Percentiles rank a stretch among this genome's conserved stretches.
These are phyloP conservation scores for Claviceps sp. DNA, from an alignment of 2,329 filamentous ascomycete genomes.

Conservation along the genomic window DNA sequence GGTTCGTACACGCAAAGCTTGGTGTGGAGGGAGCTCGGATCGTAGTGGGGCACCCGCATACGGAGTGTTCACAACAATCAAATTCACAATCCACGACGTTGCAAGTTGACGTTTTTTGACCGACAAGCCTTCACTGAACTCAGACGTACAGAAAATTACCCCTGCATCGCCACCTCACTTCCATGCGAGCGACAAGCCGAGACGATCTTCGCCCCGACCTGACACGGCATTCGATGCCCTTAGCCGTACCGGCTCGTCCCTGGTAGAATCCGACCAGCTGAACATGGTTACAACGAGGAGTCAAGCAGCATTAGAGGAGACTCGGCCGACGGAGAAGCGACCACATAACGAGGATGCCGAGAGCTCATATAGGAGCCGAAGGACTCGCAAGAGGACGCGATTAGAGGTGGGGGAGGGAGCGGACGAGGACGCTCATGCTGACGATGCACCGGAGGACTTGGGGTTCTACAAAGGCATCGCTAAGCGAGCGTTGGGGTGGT, in stretches of 20 bases:
- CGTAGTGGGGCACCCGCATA: background rate
- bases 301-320: background rate
- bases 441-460: background rate
- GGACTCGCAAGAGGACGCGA: background rate
- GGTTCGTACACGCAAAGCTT: background rate
- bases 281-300: constrained; percentile 4
- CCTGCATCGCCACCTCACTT: too few relatives aligned
- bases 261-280: background rate
- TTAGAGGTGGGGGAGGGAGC: background rate
- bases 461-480: background rate
- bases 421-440: background rate
- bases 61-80: too few relatives aligned
- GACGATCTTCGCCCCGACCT: background rate
- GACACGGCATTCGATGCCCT: background rate
- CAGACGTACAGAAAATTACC: too few relatives aligned
- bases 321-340: background rate
- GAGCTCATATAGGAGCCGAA: background rate
- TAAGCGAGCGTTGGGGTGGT: background rate
- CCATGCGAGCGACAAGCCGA: too few relatives aligned
- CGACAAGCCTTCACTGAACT: background rate
- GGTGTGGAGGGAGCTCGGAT: background rate
- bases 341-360: background rate
- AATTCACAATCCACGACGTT: too few relatives aligned
- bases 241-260: background rate
- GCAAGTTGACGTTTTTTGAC: background rate